Evolutionary conservation across 169 alveolate species (phyloP), one percentile per base, ranked within the genome.

Genomic region (Eimeria falciformis): DNA sequence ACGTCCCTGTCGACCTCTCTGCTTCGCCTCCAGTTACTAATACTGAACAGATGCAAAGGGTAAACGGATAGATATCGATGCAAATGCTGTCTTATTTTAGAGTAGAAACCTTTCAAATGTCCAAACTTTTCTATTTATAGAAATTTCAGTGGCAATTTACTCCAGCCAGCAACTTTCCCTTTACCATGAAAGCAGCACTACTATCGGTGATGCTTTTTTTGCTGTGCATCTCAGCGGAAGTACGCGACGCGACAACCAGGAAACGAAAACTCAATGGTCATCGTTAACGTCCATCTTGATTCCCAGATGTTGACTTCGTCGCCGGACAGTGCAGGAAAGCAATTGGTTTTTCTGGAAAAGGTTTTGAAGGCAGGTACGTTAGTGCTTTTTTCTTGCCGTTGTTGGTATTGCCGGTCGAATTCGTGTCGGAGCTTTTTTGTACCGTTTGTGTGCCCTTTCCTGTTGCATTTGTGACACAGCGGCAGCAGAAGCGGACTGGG

Each of bases 401-500:
- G n/a, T n/a, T n/a, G n/a, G n/a, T n/a, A n/a, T n/a, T n/a, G n/a
- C n/a, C n/a, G n/a, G n/a, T n/a, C n/a, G n/a, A n/a, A n/a, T n/a
- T n/a, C n/a, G n/a, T n/a, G n/a, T n/a, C n/a, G n/a, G n/a, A n/a
- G n/a, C n/a, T n/a, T 50, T 50, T 14, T 50, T 50, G 62, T 7
- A 7, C n/a, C n/a, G 62, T 14, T 11, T 50, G 62, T 50, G 62
- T 14, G 62, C 62, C 14, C 62, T 50, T 14, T 50, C 62, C 14
- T 50, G 62, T 50, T 7, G 62, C n/a, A n/a, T n/a, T n/a, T n/a
- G n/a, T n/a, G n/a, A 18, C 40, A 75, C 85, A 87, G 93, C 88
- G n/a, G 50, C 68, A 14, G 58, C 37, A 7, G 93, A 87, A 25
- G 93, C 93, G 33, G 93, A 87, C 79, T 87, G 93, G 93, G 55